Evolutionary conservation across 257 asterid species (phyloP).

Genomic region (Scutellaria barbata): DNA sequence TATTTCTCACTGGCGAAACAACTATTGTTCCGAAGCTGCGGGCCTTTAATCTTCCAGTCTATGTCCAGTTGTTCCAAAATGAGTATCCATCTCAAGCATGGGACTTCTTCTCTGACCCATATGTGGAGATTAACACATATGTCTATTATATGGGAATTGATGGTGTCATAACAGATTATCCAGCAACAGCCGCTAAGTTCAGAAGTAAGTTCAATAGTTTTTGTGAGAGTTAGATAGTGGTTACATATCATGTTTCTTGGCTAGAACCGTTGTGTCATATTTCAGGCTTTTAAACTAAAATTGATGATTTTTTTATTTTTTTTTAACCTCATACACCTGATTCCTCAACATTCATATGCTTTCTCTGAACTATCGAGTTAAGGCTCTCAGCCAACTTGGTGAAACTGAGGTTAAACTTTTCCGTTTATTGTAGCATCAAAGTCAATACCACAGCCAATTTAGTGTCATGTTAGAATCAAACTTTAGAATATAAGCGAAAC

Average conservation of each 20-base stretch:
- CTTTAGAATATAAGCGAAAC: no score
- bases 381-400: no score
- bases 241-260: background rate
- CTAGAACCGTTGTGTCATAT: no score
- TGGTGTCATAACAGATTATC: conserved; percentile 66
- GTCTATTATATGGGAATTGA: conserved; percentile 30
- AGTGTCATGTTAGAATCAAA: no score
- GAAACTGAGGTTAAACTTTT: no score
- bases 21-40: conserved; percentile 54
- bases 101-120: conserved; percentile 79
- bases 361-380: no score
- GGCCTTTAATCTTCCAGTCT: conserved; percentile 51
- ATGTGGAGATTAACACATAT: conserved; percentile 55
- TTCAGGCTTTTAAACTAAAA: no score
- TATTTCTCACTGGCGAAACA: conserved; percentile 48
- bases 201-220: conserved; percentile 54
- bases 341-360: no score
- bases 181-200: conserved; percentile 68
- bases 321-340: no score
- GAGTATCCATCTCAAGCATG: conserved; percentile 79
- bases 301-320: no score
- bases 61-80: conserved; percentile 60
- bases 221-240: background rate
- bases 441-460: no score
- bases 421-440: no score